Percentiles rank a stretch among this genome's conserved stretches.
phyloP scores from a whole-genome alignment of 23 red algal genomes.

The Gracilaria gracilis region DNA sequence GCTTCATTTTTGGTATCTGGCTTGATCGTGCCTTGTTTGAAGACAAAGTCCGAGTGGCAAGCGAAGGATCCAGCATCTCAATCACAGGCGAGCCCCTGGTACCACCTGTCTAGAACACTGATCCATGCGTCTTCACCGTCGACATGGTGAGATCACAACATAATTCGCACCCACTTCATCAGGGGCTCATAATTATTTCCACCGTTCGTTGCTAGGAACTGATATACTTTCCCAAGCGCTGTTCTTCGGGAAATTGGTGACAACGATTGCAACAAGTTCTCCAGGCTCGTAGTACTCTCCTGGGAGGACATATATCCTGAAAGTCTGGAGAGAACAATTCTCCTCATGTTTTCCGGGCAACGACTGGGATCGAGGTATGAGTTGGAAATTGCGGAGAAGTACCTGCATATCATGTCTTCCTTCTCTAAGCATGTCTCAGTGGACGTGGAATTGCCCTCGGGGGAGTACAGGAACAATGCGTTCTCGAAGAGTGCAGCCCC shows the following conservation, averaged over 20 bases:
- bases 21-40: slow-evolving; percentile 41
- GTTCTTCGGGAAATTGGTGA: not conserved
- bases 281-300: not conserved
- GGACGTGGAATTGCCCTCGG: not conserved
- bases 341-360: slow-evolving; percentile 1
- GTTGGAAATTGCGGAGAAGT: slow-evolving; percentile 6
- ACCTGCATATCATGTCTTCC: slow-evolving; percentile 35
- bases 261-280: slow-evolving; percentile 2
- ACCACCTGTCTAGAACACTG: slow-evolving; percentile 13
- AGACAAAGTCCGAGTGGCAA: not conserved
- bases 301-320: not conserved
- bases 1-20: slow-evolving; percentile 27
- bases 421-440: not conserved
- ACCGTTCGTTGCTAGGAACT: not conserved
- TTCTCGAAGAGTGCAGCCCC: slow-evolving; percentile 41
- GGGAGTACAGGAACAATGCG: not conserved
- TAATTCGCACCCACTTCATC: not conserved
- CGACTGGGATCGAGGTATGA: slow-evolving; percentile 12
- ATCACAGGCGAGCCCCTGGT: not conserved
- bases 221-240: not conserved
- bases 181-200: not conserved
- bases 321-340: slow-evolving; percentile 22
- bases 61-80: not conserved
- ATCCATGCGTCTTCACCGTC: not conserved
- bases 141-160: not conserved